Evolutionary conservation across 164 flowering plant genomes (phyloP), one percentile per base, ranked within the genome.

Genomic region (Cinnamomum chago): DNA sequence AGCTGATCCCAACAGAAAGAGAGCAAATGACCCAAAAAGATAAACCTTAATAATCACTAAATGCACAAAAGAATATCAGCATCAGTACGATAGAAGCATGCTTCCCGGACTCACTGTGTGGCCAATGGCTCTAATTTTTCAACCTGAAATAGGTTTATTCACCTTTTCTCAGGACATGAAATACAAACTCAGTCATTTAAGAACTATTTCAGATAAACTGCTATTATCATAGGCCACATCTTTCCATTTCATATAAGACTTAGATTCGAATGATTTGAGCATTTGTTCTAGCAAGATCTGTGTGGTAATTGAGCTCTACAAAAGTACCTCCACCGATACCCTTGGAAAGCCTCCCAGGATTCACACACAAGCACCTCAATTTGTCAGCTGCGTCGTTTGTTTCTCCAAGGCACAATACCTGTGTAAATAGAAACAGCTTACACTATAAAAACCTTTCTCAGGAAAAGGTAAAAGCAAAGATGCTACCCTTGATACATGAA

Each of bases 311-410:
- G 52, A 95, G 86, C 86, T 92, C 95, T 52, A 82, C 94, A 78
- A 96, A 96, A 76, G 90, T 90, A 51, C 97, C 98, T 9, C 95
- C 98, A 73, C 96, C 94, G 72, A 91, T 86, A 25, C 99, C 99
- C 85, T 92, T 91, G 65, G 98, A 84, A 14, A 94, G 84, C 83
- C 97, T 88, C 50, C 98, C 99, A 18, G 99, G 99, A 80, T 96
- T 96, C 47, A 92, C 79, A 71, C 94, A 88, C 17, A 96, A 73
- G 81, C 98, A 92, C 79, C 86, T 91, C 18, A 18, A 76, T 67
- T 76, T 81, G 58, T 80, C 83, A 76, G 83, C 86, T 72, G 73
- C 89, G 69, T 88, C 87, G 25, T 70, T 79, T 75, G 55, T 77
- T 71, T 75, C 88, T n/a, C 84, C 89, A 73, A 85, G 64, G 35